Evolutionary conservation across 2,329 filamentous ascomycete genomes (phyloP), one percentile per base, ranked within the genome.

Genomic region (Teratosphaeria epicoccoides): DNA sequence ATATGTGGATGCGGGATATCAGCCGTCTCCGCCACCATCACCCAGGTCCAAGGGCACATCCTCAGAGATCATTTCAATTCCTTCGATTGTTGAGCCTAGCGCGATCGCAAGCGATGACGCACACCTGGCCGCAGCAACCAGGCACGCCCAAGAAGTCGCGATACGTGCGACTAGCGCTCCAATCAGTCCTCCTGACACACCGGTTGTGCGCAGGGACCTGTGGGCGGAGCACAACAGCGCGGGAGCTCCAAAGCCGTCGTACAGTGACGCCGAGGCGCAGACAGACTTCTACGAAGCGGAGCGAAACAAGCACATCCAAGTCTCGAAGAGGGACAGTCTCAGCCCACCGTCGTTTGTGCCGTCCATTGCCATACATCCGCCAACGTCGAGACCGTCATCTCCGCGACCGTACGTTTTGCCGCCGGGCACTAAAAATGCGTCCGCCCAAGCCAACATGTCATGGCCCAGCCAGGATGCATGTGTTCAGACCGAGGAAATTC

Each of bases 401-500:
- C 88, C 88, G 1, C 80, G 79, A 46, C 81, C 84, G 58, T 83
- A 84, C 49, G 79, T 95, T 50, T 83, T 95, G 25, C 89, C 89
- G 50, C 83, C 90, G 52, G 82, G 82, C 55, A 84, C 81, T 6
- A 96, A 89, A 67, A 88, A 88, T 68, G 82, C 85, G 57, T 83
- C 82, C 17, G 91, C 85, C 61, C 93, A 98, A 69, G 88, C 89
- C 24, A 76, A 77, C 33, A 73, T 82, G 47, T 68, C 73, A 9
- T 65, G 68, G 24, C 67, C 72, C 17, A 73, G 74, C 58, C 73
- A 71, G 40, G 83, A 77, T 51, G 75, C 70, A 45, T 81, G 79
- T 2, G 77, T 90, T 52, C 93, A 98, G 72, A 98, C 93, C 0
- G 90, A 97, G 60, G 87, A 88, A 53, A 96, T 97, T 52, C 81